Base-by-base conservation (phyloP, 768 basidiomycete genomes). In the Trametes meyenii region DNA sequence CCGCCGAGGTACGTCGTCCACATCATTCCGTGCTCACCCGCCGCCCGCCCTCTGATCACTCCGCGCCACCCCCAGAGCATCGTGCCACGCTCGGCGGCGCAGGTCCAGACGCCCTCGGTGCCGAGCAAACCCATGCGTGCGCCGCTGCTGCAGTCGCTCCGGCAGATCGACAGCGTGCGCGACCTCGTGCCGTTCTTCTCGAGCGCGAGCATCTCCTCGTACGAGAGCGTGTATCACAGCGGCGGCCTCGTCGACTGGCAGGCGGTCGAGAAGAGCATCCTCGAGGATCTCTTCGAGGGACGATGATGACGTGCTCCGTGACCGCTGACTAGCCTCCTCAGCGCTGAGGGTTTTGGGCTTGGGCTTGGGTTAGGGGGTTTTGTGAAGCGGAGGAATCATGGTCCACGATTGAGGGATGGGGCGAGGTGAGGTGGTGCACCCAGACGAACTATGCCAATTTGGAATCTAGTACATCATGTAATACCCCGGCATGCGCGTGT, bases 131-230 rank as follows among this genome's bases (percentile, higher is more conserved):
- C 79, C 33, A 81, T 89, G 73, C 89, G 95, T 8, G 82, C 86
- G 50, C 95, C 96, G 2, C 78, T 94, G 62, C 77, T 98, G 55
- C 80, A 79, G 33, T 73, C 78, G 2, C 52, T 93, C 23, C 86
- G 85, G 50, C 86, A 90, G 64, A 89, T 98, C 58, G 87, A 89
- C 62, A 94, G 92, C 55, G 85, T 97, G 43, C 83, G 86, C 39
- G 92, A 97, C 69, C 77, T 99, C 24, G 82, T 87, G n/a, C 84
- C 89, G 0, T 99, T 99, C 79, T 95, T 98, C 74, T 87, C 93
- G 1, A 83, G 87, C 58, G 88, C 95, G 51, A 96, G 94, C 73
- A 86, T 96, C 52, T 80, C 88, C 5, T 89, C 90, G 11, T 98
- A 94, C 71, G 94, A 98, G 76, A 90, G 89, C 60, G 83, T 96